Evolutionary conservation across 768 basidiomycete species (phyloP).

Genomic region (Amanita jacksonii): DNA sequence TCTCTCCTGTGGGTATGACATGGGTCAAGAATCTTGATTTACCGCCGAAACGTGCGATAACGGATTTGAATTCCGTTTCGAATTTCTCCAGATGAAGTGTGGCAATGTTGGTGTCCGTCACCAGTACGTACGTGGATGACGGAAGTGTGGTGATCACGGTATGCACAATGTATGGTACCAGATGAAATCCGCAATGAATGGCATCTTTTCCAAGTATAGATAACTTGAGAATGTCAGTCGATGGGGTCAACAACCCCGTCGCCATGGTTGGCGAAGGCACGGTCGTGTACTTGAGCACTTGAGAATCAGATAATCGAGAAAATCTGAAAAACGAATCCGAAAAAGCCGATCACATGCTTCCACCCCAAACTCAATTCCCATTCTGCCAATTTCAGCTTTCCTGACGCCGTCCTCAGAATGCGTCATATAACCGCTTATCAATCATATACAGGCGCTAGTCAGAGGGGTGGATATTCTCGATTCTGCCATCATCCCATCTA

Average conservation of each 20-base stretch:
- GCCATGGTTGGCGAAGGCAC: neutral
- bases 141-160: conserved; percentile 64
- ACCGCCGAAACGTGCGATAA: conserved; percentile 20
- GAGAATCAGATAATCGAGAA: neutral
- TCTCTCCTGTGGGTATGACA: conserved; percentile 85
- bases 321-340: too few relatives aligned
- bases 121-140: conserved; percentile 81
- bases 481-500: conserved; percentile 39
- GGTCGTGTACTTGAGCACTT: too few relatives aligned
- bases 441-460: too few relatives aligned
- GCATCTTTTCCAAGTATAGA: conserved; percentile 78
- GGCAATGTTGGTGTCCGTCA: conserved; percentile 91
- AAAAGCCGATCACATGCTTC: too few relatives aligned
- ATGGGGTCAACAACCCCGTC: neutral
- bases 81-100: conserved; percentile 66
- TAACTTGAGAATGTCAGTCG: conserved; percentile 62
- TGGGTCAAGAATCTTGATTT: conserved; percentile 66
- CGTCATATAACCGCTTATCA: too few relatives aligned
- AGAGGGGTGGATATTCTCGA: neutral
- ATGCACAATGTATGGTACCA: conserved; percentile 73
- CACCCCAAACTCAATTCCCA: too few relatives aligned
- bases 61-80: conserved; percentile 48
- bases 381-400: too few relatives aligned
- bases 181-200: conserved; percentile 92
- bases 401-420: too few relatives aligned